These are phyloP conservation scores for Ambrosiella xylebori DNA, from an alignment of 2,329 filamentous ascomycete species.

Conservation along the genomic window DNA sequence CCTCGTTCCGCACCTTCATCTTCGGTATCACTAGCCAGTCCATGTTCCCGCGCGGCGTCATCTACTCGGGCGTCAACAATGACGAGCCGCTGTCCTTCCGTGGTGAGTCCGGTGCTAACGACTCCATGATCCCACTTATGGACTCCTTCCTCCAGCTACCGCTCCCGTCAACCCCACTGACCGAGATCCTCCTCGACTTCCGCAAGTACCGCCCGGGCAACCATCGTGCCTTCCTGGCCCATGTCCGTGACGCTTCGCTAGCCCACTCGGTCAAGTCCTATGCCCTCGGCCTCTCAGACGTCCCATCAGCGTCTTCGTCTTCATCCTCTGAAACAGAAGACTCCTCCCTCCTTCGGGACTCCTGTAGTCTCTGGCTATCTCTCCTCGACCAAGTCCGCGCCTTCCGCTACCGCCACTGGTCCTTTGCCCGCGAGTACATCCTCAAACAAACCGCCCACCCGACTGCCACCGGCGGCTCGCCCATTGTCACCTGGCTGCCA, in stretches of 20 bases:
- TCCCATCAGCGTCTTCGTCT: constrained; percentile 16
- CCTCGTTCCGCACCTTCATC: constrained; percentile 87
- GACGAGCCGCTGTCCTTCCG: constrained; percentile 60
- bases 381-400: constrained; percentile 60
- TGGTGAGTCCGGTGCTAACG: constrained; percentile 85
- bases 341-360: constrained; percentile 27
- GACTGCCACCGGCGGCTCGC: constrained; percentile 63
- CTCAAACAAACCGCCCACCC: constrained; percentile 61
- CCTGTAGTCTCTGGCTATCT: constrained; percentile 43
- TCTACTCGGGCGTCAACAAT: constrained; percentile 71
- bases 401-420: constrained; percentile 75
- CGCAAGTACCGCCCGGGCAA: constrained; percentile 75
- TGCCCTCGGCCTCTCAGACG: constrained; percentile 26
- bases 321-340: too few species aligned
- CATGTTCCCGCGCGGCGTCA: constrained; percentile 85
- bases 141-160: constrained; percentile 73
- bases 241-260: constrained; percentile 38
- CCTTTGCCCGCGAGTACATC: constrained; percentile 71
- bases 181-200: constrained; percentile 76
- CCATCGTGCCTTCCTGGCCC: constrained; percentile 68
- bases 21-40: constrained; percentile 86
- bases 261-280: constrained; percentile 40
- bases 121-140: constrained; percentile 80
- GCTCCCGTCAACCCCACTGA: constrained; percentile 81
- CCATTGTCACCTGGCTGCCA: constrained; percentile 70